A percentile compares a stretch with the other conserved stretches of the same genome.
These are phyloP conservation scores for Apiospora malaysiana DNA, from an alignment of 2,329 filamentous ascomycete genomes.

Conservation along the genomic window DNA sequence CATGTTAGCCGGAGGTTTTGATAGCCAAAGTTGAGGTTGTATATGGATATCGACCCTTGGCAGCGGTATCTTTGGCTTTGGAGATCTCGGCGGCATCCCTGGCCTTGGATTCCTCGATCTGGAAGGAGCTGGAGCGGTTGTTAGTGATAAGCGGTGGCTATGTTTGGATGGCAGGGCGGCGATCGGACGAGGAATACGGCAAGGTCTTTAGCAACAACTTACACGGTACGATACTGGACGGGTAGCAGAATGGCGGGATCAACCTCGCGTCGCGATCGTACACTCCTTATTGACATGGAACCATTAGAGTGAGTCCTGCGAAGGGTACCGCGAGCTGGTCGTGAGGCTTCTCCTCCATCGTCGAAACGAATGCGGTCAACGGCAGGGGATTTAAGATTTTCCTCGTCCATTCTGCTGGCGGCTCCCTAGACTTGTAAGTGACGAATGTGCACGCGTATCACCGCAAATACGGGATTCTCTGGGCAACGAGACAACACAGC, in stretches of 20 bases:
- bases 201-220: neutral
- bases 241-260: conserved; percentile 10
- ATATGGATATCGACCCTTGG: conserved; percentile 20
- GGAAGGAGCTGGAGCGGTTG: conserved; percentile 14
- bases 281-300: conserved; percentile 49
- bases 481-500: neutral
- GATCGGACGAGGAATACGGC: conserved; percentile 38
- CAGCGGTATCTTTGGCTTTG: conserved; percentile 20
- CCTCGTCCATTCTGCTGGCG: conserved; percentile 35
- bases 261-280: conserved; percentile 45
- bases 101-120: conserved; percentile 19
- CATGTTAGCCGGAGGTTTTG: conserved; percentile 5
- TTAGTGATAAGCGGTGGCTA: neutral
- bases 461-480: neutral
- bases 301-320: conserved; percentile 40
- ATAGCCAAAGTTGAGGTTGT: conserved; percentile 44
- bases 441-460: neutral
- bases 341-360: conserved; percentile 44
- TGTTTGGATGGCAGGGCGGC: conserved; percentile 33
- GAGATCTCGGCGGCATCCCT: conserved; percentile 9
- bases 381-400: conserved; percentile 31
- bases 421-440: neutral
- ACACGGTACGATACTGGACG: conserved; percentile 21
- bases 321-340: conserved; percentile 32
- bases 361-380: conserved; percentile 43